These are phyloP conservation scores for Lachancea mirantina DNA, from an alignment of 805 yeast species.

Conservation along the genomic window DNA sequence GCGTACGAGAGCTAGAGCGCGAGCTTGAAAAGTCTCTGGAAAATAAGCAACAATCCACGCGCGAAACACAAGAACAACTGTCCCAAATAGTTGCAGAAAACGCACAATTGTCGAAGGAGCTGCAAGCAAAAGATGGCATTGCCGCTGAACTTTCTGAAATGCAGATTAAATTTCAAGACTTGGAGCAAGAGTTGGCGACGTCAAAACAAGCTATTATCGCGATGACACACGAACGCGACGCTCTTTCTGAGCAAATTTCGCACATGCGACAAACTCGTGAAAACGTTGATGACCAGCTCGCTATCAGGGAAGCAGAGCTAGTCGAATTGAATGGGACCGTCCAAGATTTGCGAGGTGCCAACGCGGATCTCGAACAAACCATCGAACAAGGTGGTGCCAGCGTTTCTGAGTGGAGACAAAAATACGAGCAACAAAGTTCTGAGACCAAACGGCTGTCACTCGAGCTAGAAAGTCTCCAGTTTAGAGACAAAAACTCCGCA, in stretches of 20 bases:
- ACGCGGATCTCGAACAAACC: conserved; percentile 22
- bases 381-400: conserved; percentile 29
- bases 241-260: no score
- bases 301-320: conserved; percentile 33
- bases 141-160: conserved; percentile 1
- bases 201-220: conserved; percentile 3
- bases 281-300: conserved; percentile 29
- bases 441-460: conserved; percentile 17
- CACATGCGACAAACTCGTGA: conserved; percentile 11
- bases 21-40: conserved; percentile 2
- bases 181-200: not conserved
- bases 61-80: conserved; percentile 8
- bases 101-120: conserved; percentile 8
- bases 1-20: conserved; percentile 3
- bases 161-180: not conserved
- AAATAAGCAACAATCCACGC: conserved; percentile 3
- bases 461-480: conserved; percentile 26
- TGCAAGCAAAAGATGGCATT: conserved; percentile 10
- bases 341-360: conserved; percentile 28
- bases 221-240: no score
- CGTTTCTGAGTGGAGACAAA: conserved; percentile 21
- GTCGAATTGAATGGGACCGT: conserved; percentile 29
- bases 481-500: conserved; percentile 23
- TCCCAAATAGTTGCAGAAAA: conserved; percentile 6
- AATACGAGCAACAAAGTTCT: conserved; percentile 14